phyloP scores from a whole-genome alignment of 2,329 filamentous ascomycete genomes.

The Pseudocercospora macadamiae region DNA sequence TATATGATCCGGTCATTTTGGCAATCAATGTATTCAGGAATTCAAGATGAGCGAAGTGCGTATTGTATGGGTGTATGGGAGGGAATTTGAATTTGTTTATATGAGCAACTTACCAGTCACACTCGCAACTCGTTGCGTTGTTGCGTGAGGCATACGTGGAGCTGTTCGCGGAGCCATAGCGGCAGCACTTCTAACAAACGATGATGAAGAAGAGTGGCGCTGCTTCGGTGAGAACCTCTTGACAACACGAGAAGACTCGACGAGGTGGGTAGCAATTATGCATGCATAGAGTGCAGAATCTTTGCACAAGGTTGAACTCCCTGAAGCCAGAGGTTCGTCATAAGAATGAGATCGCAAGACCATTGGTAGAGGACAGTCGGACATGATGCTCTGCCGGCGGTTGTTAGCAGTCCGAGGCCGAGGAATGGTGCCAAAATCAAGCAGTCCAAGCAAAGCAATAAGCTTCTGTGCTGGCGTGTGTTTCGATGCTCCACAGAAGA shows the following conservation, averaged over 20 bases:
- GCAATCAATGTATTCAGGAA: not conserved
- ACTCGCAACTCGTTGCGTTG: not conserved
- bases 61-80: no score
- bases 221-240: conserved; percentile 7
- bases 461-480: conserved; percentile 2
- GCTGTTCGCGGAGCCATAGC: conserved; percentile 6
- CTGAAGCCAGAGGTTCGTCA: conserved; percentile 6
- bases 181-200: not conserved
- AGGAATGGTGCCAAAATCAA: conserved; percentile 1
- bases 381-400: not conserved
- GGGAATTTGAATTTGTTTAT: no score
- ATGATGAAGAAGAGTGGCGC: not conserved
- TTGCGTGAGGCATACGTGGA: not conserved
- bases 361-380: not conserved
- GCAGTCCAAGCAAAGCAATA: not conserved
- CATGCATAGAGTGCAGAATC: not conserved
- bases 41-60: not conserved
- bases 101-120: conserved; percentile 1
- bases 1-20: not conserved
- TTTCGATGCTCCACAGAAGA: conserved; percentile 1
- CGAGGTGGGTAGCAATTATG: not conserved
- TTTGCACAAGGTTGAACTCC: conserved; percentile 3
- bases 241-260: not conserved
- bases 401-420: conserved; percentile 12
- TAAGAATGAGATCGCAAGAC: not conserved